phyloP scores from a whole-genome alignment of 305 asterid species.

The Fraxinus ornus region DNA sequence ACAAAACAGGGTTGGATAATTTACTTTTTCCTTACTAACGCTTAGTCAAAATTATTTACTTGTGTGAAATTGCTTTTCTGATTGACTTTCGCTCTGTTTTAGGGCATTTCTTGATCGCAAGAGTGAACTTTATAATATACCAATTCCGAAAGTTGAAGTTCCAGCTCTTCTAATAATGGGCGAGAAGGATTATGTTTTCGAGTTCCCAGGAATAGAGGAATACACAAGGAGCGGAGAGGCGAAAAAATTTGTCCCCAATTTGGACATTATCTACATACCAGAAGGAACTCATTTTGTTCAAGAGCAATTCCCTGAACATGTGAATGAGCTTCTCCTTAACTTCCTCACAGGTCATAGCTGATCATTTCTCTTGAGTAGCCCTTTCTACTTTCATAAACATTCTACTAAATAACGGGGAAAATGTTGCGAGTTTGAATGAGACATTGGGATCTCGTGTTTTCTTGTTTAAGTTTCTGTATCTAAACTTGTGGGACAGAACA shows the following conservation, averaged over 20 bases:
- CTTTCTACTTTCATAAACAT: neutral
- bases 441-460: neutral
- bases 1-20: neutral
- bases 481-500: neutral
- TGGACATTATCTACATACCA: constrained; percentile 30
- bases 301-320: constrained; percentile 35
- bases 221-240: constrained; percentile 33
- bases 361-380: neutral
- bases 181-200: constrained; percentile 36
- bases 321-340: constrained; percentile 27
- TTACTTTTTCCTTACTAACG: neutral
- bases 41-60: neutral
- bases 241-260: constrained; percentile 29
- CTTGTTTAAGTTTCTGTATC: neutral
- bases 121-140: neutral
- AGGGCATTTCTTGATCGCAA: neutral
- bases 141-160: constrained; percentile 24
- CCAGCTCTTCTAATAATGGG: constrained; percentile 43
- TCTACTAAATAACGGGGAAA: neutral
- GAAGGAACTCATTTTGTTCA: constrained; percentile 43
- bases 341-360: constrained; percentile 25
- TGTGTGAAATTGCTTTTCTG: neutral
- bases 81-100: neutral
- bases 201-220: constrained; percentile 28
- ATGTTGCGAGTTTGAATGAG: neutral